Evolutionary conservation across 805 yeast species (phyloP).

Genomic region (Pichia cephalocereana): DNA sequence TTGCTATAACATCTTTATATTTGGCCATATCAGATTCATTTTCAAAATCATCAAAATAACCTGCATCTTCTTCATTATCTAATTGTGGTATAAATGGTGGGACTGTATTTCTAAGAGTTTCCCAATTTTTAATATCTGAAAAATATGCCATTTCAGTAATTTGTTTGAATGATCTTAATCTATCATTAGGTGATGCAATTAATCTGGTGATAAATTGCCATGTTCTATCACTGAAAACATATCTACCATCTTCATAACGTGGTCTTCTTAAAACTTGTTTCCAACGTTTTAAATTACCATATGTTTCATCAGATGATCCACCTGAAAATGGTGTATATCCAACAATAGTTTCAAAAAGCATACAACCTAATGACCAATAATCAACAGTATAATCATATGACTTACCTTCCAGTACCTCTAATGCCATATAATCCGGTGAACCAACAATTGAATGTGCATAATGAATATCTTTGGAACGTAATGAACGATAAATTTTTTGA

Average conservation of each 20-base stretch:
- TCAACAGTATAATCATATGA: constrained; percentile 94
- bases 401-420: constrained; percentile 91
- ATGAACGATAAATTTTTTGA: constrained; percentile 73
- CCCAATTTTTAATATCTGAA: constrained; percentile 68
- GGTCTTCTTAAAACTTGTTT: constrained; percentile 82
- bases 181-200: constrained; percentile 67
- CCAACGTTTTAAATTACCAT: constrained; percentile 90
- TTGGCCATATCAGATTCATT: constrained; percentile 96
- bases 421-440: constrained; percentile 98
- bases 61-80: constrained; percentile 96
- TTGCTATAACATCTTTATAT: constrained; percentile 92
- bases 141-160: constrained; percentile 75
- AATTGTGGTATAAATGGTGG: constrained; percentile 98
- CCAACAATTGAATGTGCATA: constrained; percentile 96
- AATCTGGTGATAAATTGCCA: constrained; percentile 80
- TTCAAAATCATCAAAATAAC: constrained; percentile 95
- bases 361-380: constrained; percentile 98
- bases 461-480: constrained; percentile 69
- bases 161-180: constrained; percentile 74
- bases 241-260: constrained; percentile 81
- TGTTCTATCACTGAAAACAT: constrained; percentile 90
- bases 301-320: constrained; percentile 86
- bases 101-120: constrained; percentile 49
- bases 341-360: constrained; percentile 89
- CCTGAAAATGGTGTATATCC: constrained; percentile 98